Evolutionary conservation across 1,284 basidiomycete species (phyloP).

Genomic region (Trametes polyzona): DNA sequence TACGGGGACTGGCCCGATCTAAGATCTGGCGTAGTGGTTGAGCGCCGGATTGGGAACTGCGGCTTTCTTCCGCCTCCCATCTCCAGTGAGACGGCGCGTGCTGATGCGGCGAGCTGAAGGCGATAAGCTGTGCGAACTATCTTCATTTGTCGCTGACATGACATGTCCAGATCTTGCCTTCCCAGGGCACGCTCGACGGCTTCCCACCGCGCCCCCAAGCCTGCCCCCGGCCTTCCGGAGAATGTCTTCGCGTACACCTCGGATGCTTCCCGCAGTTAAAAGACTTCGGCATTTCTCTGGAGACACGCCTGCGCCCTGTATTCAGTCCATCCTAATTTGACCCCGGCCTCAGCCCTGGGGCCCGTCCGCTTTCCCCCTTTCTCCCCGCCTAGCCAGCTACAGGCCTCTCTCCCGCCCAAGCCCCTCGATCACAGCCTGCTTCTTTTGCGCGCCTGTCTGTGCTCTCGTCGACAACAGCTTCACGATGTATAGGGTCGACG

Average conservation of each 20-base stretch:
- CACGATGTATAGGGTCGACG: conserved; percentile 27
- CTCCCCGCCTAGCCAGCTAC: conserved; percentile 21
- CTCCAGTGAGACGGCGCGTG: not conserved
- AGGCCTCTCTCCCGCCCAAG: conserved; percentile 8
- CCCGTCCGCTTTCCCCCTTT: conserved; percentile 23
- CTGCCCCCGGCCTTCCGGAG: conserved; percentile 31
- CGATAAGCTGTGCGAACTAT: conserved; percentile 34
- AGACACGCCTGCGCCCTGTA: conserved; percentile 28
- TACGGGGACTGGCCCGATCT: conserved; percentile 19
- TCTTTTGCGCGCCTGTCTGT: conserved; percentile 26
- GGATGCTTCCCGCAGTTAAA: conserved; percentile 37
- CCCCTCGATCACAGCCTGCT: conserved; percentile 6
- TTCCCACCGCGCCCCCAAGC: too few species aligned
- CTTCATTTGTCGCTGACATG: conserved; percentile 22
- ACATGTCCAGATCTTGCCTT: conserved; percentile 25
- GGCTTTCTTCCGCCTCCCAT: conserved; percentile 22
- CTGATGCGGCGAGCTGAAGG: conserved; percentile 16
- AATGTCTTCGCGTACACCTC: conserved; percentile 36
- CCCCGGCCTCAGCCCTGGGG: conserved; percentile 25
- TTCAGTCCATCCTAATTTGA: conserved; percentile 31
- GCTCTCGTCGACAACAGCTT: conserved; percentile 1
- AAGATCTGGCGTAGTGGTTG: conserved; percentile 10
- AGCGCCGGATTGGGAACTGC: not conserved
- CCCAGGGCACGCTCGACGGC: conserved; percentile 27
- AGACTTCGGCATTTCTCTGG: conserved; percentile 38